Conservation (phyloP, 768 basidiomycete species). For the Rhizopogon salebrosus region DNA sequence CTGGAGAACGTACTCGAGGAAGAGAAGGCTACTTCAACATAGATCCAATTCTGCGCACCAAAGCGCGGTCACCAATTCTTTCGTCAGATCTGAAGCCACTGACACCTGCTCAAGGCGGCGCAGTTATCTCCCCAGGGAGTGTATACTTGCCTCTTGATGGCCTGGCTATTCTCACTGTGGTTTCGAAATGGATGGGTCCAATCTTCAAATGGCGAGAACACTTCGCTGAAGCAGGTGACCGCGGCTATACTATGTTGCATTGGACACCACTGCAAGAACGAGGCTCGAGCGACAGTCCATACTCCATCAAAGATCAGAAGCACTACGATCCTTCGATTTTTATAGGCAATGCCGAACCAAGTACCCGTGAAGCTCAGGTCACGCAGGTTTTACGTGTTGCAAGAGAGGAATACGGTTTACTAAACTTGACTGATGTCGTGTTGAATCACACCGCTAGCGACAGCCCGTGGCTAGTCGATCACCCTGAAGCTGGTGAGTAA, state of each 20-base stretch:
- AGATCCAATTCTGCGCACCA: constrained; percentile 80
- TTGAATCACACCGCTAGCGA: constrained; percentile 97
- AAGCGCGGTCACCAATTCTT: constrained; percentile 71
- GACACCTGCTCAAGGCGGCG: constrained; percentile 47
- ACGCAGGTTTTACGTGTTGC: constrained; percentile 65
- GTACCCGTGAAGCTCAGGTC: constrained; percentile 53
- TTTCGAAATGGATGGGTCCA: constrained; percentile 98
- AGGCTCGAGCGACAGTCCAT: constrained; percentile 87
- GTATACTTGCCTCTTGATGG: constrained; percentile 83
- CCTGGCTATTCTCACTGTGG: constrained; percentile 80
- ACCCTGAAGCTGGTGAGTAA: constrained; percentile 87
- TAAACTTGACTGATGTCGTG: constrained; percentile 92
- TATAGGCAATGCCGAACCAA: constrained; percentile 31
- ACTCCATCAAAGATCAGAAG: constrained; percentile 87
- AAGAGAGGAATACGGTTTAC: constrained; percentile 79
- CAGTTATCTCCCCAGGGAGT: constrained; percentile 40
- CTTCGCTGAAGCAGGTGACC: constrained; percentile 76
- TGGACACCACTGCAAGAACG: constrained; percentile 93
- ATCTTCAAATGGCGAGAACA: constrained; percentile 70
- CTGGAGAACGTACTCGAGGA: constrained; percentile 66
- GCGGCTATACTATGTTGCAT: constrained; percentile 98
- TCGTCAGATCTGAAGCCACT: constrained; percentile 47
- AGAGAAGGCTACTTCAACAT: constrained; percentile 95
- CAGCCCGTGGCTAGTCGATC: constrained; percentile 84
- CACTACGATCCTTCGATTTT: constrained; percentile 79